Evolutionary conservation across 805 yeast species (phyloP), one percentile per base, ranked within the genome.

Genomic region (Myxozyma lipomycoides): DNA sequence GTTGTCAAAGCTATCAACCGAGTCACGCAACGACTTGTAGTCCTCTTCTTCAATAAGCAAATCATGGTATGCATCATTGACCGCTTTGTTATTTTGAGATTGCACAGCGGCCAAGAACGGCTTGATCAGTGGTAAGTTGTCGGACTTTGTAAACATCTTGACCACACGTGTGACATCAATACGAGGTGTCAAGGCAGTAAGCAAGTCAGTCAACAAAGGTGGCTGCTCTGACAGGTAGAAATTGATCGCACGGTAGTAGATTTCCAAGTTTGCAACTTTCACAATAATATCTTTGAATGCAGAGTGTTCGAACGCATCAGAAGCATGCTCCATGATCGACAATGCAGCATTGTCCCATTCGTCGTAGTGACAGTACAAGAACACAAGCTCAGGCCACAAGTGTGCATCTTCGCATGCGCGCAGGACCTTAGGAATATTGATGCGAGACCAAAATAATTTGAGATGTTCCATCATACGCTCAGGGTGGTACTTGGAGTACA

Each of bases 271-370:
- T 32, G 96, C 84, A 55, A 90, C 97, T 75, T 93, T 93, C 56
- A 87, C 95, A 55, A 93, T 76, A 43, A 93, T 83, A 66, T 93
- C 98, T 75, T 93, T 93, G 78, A 93, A 93, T 39, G 95, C 85
- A 26, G 82, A 73, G 68, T 93, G 98, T 62, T 93, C 98, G 64
- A 91, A 90, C 17, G 96, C 89, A 61, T 84, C 84, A 54, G 95
- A 87, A 2, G 95, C 84, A 67, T 82, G 88, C 69, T 93, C 97
- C 76, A 93, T 93, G 90, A 93, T 87, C 15, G 96, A 82, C 67
- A 93, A 77, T 32, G 96, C 89, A 55, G 98, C 98, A 70, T 93
- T 93, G 70, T 93, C 98, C 95, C 96, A 93, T 73, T 93, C 98
- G 67, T 93, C 98, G 69, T 93, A 93, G 71, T 93, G 98, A 67